Conservation (phyloP, 148 eudicot genomes). For the Drosera capensis region DNA sequence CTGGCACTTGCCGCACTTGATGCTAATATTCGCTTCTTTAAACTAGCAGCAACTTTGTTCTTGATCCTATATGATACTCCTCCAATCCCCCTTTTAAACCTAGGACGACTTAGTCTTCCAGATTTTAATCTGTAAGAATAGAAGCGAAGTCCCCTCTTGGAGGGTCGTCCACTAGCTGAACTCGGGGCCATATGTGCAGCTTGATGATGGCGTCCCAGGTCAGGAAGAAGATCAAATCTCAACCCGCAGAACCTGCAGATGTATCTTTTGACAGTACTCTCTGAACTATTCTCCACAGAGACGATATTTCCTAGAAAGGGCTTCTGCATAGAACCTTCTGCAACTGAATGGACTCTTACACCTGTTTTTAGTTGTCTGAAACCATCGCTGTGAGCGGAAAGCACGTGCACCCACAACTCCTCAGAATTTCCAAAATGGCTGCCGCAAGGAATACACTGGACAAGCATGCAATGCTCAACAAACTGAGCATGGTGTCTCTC, state of each 20-base stretch:
- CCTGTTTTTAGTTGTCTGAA: conserved; percentile 35
- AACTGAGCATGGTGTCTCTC: conserved; percentile 83
- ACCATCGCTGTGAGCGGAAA: conserved; percentile 51
- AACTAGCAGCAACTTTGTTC: conserved; percentile 39
- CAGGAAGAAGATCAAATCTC: conserved; percentile 88
- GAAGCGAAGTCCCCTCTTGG: conserved; percentile 55
- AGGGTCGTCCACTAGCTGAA: conserved; percentile 26
- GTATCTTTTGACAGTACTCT: conserved; percentile 30
- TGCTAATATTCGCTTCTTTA: conserved; percentile 61
- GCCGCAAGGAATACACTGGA: conserved; percentile 83
- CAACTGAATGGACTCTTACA: conserved; percentile 8
- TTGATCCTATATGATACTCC: conserved; percentile 53
- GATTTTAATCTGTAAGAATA: conserved; percentile 77
- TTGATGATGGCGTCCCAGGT: conserved; percentile 98
- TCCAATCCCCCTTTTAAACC: conserved; percentile 60
- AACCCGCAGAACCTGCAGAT: conserved; percentile 85
- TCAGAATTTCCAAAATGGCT: conserved; percentile 75
- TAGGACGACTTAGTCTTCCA: conserved; percentile 65
- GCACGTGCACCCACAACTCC: conserved; percentile 80
- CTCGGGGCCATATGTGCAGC: conserved; percentile 81
- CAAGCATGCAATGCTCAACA: conserved; percentile 86
- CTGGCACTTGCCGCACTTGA: conserved; percentile 24
- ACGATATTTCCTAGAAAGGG: conserved; percentile 11
- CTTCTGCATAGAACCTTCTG: conserved; percentile 20
- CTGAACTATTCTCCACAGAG: conserved; percentile 23